phyloP scores from a whole-genome alignment of 495 filamentous ascomycete species.

The Parachaetomium inaequale region DNA sequence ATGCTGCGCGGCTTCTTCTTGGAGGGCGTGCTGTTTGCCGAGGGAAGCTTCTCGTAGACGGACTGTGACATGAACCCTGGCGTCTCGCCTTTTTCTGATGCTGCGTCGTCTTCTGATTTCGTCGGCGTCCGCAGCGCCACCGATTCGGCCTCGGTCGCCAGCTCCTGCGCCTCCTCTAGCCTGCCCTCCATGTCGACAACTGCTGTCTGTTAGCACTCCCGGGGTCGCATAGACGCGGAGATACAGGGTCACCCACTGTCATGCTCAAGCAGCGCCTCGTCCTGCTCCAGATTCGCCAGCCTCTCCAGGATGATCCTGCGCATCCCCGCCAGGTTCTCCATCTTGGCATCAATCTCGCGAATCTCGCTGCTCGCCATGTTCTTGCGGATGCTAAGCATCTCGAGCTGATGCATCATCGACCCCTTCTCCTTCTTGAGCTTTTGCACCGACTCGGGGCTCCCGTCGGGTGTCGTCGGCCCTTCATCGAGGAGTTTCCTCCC shows the following conservation, averaged over 20 bases:
- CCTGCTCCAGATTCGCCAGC: slow-evolving; percentile 83
- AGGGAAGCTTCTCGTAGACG: slow-evolving; percentile 87
- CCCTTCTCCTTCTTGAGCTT: slow-evolving; percentile 75
- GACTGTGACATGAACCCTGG: slow-evolving; percentile 94
- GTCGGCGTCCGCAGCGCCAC: slow-evolving; percentile 49
- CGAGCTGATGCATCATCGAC: slow-evolving; percentile 71
- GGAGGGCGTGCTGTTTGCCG: slow-evolving; percentile 51
- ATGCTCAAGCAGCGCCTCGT: slow-evolving; percentile 85
- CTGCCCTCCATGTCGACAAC: slow-evolving; percentile 80
- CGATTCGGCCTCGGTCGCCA: slow-evolving; percentile 64
- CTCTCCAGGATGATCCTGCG: slow-evolving; percentile 88
- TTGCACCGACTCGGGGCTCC: slow-evolving; percentile 57
- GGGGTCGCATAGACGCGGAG: neutral
- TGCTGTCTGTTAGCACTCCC: slow-evolving; percentile 30
- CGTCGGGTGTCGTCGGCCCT: slow-evolving; percentile 43
- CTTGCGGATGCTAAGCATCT: slow-evolving; percentile 89
- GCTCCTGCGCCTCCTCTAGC: slow-evolving; percentile 79
- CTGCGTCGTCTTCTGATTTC: slow-evolving; percentile 52
- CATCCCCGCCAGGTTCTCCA: slow-evolving; percentile 90
- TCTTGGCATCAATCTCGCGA: slow-evolving; percentile 93
- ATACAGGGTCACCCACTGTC: slow-evolving; percentile 55
- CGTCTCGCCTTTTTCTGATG: slow-evolving; percentile 52
- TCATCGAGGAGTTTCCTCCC: slow-evolving; percentile 71
- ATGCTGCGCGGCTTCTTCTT: slow-evolving; percentile 61
- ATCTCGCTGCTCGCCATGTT: slow-evolving; percentile 98